phyloP scores from a whole-genome alignment of 1,139 yeast species.

The Debaryomycetaceae sp. region DNA sequence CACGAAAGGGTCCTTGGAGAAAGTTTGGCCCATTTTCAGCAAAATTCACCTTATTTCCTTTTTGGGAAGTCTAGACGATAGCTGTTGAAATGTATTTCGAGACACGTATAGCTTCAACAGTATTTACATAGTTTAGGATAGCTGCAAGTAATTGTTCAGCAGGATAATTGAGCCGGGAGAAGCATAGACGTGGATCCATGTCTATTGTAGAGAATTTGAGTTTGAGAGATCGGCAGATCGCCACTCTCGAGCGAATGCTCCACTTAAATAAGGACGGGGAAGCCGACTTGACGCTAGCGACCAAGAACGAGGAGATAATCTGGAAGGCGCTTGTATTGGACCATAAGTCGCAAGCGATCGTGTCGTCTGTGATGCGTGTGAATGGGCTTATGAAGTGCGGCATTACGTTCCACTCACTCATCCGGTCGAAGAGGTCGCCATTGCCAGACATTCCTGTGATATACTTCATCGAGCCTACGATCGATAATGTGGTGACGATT shows the following conservation, averaged over 20 bases:
- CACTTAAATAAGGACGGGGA: constrained; percentile 64
- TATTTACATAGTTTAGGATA: not conserved
- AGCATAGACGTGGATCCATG: constrained; percentile 9
- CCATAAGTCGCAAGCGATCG: constrained; percentile 71
- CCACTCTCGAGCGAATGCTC: constrained; percentile 75
- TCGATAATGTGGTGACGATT: constrained; percentile 64
- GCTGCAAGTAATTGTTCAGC: not conserved
- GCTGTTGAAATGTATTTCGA: not conserved
- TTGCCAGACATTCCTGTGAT: constrained; percentile 93
- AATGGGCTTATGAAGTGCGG: constrained; percentile 88
- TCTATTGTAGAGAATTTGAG: constrained; percentile 16
- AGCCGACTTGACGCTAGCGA: constrained; percentile 50
- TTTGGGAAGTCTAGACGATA: constrained; percentile 11
- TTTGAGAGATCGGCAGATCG: constrained; percentile 35
- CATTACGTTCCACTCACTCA: constrained; percentile 79
- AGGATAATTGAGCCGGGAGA: not conserved
- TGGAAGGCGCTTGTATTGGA: constrained; percentile 96
- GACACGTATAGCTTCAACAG: constrained; percentile 1
- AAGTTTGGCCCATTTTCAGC: no score
- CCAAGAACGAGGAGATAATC: constrained; percentile 58
- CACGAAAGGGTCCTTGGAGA: no score
- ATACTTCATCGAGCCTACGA: constrained; percentile 86
- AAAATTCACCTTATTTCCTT: constrained; percentile 7
- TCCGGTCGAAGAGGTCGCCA: constrained; percentile 66
- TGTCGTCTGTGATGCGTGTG: constrained; percentile 86